Evolutionary conservation across 2,329 filamentous ascomycete species (phyloP), one percentile per base, ranked within the genome.

Genomic region (Periconia sp.): DNA sequence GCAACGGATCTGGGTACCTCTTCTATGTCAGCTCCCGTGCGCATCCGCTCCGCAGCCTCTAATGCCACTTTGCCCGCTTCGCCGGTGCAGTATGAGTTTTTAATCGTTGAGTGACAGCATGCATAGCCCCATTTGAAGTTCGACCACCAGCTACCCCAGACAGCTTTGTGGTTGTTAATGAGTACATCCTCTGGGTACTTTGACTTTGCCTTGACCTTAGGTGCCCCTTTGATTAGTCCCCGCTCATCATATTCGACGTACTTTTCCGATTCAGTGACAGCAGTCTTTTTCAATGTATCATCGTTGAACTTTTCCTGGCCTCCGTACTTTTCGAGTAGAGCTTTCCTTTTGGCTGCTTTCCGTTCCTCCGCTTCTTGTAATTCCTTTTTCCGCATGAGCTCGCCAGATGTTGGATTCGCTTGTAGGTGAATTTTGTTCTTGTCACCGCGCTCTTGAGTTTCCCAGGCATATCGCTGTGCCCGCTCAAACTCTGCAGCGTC

Each of bases 91-190:
- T 97, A 99, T 62, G 91, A 96, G 71, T 99, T 97, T 73, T 95
- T 96, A 50, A 95, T 83, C 16, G 85, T 86, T 0, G 91, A 96
- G 68, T 95, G 91, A 75, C 94, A 99, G 70, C 94, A 99, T 16
- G 88, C 82, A 70, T 96, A 99, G 1, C 94, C 94, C 94, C 94
- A 99, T 70, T 87, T 82, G 73, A 96, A 97, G 63, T 89, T 85
- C 39, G 85, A 83, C 94, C 94, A 99, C 94, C 94, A 99, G 62
- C 91, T 96, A 35, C 94, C 94, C 89, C 91, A 99, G 3, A 96
- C 86, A 0, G 87, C 86, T 3, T 84, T 90, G 72, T 99, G 94
- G 63, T 99, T 99, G 75, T 95, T 92, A 67, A 87, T 81, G 40
- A 88, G 75, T 1, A 96, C 79, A 61, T 99, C 90, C 65, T 99